Conservation (phyloP, 2,329 filamentous ascomycete genomes). For the Arthrobotrys musiformis region DNA sequence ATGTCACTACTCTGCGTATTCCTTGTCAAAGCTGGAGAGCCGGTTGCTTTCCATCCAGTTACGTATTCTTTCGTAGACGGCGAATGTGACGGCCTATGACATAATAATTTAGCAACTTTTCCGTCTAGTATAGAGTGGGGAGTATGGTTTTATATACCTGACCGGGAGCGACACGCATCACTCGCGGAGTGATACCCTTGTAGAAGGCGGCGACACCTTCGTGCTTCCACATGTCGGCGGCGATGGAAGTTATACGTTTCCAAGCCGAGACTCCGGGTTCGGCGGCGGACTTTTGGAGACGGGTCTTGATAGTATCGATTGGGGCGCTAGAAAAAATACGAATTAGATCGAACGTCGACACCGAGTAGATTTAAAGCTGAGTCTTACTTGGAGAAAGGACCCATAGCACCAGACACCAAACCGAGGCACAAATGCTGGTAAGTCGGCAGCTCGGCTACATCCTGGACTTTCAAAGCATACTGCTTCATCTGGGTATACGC, state of each 20-base stretch:
- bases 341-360: background rate
- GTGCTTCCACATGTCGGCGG: slow-evolving; percentile 87
- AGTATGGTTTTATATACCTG: slow-evolving; percentile 71
- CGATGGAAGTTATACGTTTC: slow-evolving; percentile 80
- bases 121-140: too few relatives aligned
- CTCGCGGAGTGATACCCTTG: slow-evolving; percentile 96
- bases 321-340: slow-evolving; percentile 72
- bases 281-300: slow-evolving; percentile 88
- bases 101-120: background rate
- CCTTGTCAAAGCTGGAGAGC: slow-evolving; percentile 65
- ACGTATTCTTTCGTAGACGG: slow-evolving; percentile 63
- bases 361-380: background rate
- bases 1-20: slow-evolving; percentile 61
- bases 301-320: slow-evolving; percentile 98
- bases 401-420: slow-evolving; percentile 91
- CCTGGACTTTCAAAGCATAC: slow-evolving; percentile 76
- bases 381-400: slow-evolving; percentile 77
- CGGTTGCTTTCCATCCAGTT: slow-evolving; percentile 63
- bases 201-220: slow-evolving; percentile 96
- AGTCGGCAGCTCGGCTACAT: slow-evolving; percentile 74
- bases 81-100: slow-evolving; percentile 71
- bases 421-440: slow-evolving; percentile 94
- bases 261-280: slow-evolving; percentile 83
- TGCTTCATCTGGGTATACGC: slow-evolving; percentile 95
- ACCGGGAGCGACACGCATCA: slow-evolving; percentile 96